phyloP scores from a whole-genome alignment of 352 stramenopile species.

The Phytopythium ostracodes region DNA sequence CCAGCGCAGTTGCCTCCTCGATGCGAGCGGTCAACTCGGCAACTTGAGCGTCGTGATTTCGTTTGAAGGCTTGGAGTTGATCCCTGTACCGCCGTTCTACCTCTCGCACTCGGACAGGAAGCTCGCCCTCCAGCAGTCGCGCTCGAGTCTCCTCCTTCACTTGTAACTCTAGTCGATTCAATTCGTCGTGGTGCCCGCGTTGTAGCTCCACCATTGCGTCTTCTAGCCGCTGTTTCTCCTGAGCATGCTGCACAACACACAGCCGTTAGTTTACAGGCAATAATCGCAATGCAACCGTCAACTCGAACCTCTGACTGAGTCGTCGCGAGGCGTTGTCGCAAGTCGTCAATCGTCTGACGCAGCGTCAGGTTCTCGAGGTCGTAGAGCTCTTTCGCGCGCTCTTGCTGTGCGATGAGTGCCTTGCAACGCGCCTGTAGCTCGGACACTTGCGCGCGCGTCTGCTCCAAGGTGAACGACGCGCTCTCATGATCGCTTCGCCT shows the following conservation, averaged over 20 bases:
- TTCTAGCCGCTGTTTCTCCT: background rate
- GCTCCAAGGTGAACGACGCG: background rate
- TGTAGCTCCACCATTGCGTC: background rate
- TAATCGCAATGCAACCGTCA: background rate
- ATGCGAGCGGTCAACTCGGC: constrained; percentile 15
- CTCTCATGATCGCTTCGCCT: background rate
- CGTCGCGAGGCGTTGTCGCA: background rate
- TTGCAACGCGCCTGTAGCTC: constrained; percentile 18
- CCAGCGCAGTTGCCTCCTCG: constrained; percentile 9
- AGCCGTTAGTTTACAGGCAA: background rate
- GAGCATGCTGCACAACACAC: background rate
- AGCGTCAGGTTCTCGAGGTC: constrained; percentile 12
- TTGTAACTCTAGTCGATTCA: background rate
- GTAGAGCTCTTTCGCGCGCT: constrained; percentile 19
- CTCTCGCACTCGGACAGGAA: background rate
- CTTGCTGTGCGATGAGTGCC: constrained; percentile 22
- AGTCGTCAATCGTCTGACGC: background rate
- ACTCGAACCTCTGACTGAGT: background rate
- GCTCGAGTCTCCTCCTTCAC: constrained; percentile 1
- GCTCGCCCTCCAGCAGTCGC: background rate
- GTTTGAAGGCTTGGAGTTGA: constrained; percentile 10
- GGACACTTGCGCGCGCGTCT: constrained; percentile 2
- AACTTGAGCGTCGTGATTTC: constrained; percentile 23
- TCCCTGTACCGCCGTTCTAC: constrained; percentile 19
- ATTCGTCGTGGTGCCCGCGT: background rate